Conservation (phyloP, 129 eudicot species). For the Flaveria linearis region DNA sequence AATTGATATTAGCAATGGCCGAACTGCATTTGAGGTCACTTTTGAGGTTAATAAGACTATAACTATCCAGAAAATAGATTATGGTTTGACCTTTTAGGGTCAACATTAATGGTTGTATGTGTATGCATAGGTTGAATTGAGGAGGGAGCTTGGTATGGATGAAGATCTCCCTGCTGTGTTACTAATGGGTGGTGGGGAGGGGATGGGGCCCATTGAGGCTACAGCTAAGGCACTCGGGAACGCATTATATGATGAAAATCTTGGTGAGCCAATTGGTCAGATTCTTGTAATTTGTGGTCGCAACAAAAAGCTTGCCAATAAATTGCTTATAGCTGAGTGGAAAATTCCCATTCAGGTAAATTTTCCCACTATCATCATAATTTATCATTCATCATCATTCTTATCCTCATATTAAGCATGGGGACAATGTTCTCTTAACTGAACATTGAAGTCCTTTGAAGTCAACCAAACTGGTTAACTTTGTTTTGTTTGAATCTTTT, state of each 20-base stretch:
- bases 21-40: neutral
- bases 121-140: constrained; percentile 62
- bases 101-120: constrained; percentile 26
- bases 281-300: constrained; percentile 91
- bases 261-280: constrained; percentile 86
- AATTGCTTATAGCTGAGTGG: constrained; percentile 72
- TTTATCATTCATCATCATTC: neutral
- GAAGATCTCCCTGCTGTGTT: constrained; percentile 90
- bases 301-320: constrained; percentile 77
- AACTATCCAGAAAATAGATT: neutral
- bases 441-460: no score
- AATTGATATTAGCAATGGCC: neutral
- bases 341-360: constrained; percentile 86
- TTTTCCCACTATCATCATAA: constrained; percentile 15
- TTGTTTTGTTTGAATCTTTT: no score
- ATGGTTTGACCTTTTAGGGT: constrained; percentile 3
- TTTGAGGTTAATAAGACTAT: neutral
- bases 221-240: constrained; percentile 84
- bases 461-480: no score
- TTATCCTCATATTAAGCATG: neutral
- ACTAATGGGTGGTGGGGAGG: constrained; percentile 99
- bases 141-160: constrained; percentile 92
- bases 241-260: constrained; percentile 71
- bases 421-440: no score
- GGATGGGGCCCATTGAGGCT: constrained; percentile 99